Base-by-base conservation (phyloP, 371 early-diverging fungal genomes). In the Aphelidium insulamus region DNA sequence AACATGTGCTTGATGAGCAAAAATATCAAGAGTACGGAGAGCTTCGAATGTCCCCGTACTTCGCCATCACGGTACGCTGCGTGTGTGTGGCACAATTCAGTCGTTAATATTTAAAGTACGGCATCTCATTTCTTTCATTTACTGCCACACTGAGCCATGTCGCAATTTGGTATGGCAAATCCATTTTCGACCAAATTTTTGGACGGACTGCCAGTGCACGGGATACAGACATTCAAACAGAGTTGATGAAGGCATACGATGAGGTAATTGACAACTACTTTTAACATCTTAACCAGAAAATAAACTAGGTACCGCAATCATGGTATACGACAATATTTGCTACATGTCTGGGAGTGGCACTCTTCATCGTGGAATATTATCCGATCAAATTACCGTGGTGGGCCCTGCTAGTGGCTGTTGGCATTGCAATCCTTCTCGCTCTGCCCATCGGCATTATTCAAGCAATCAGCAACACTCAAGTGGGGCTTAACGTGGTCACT, bases 361-460 rank as follows among this genome's bases (percentile, higher is more conserved):
- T 77, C 25, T 52, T 61, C 14, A 60, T 57, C 2, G 57, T 69
- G 21, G 70, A 74, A 34, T 50, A 17, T 21, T 5, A 56, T 44
- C 60, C 55, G 10, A 58, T 67, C 43, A 57, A 52, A 9, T 40
- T 67, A 3, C 35, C 50, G 8, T 57, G 59, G 59, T 66, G 63
- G 57, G 55, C 39, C 12, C 24, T 54, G 5, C 14, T 66, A 26
- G 32, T 80, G 9, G 77, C 77, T 21, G 59, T 76, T 21, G 43
- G 49, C 17, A 44, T 82, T 3, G 53, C 73, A 15, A 40, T 57
- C 12, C 41, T 73, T 33, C 69, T 81, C 44, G 57, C 77, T 4
- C 44, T 87, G 3, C 83, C 88, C 1, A 62, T 81, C 27, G 82
- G 78, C 49, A 72, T 77, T 32, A 60, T 77, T 30, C 57, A 60